Base-by-base conservation (phyloP, 106 monocot genomes). In the Dactylorhiza incarnata region DNA sequence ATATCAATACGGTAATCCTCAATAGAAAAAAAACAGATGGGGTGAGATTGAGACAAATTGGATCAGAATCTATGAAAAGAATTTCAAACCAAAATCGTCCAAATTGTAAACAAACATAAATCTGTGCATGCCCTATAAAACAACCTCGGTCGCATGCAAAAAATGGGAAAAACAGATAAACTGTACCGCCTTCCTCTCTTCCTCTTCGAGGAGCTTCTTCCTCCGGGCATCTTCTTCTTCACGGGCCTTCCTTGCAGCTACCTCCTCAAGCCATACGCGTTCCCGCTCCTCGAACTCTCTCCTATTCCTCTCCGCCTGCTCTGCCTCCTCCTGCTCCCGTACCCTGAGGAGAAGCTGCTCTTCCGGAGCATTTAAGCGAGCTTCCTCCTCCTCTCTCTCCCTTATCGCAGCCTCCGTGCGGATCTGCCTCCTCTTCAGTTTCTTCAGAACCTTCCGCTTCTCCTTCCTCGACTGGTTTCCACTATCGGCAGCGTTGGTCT, bases 241-340 rank as follows among this genome's bases (percentile, higher is more conserved):
- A 47, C 68, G 78, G 11, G 71, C 59, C 55, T 71, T 78, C 65
- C 81, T 74, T 13, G 56, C 73, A 5, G 73, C 84, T 29, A 82
- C 80, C 1, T 87, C 84, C 72, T 95, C 85, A 26, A 92, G 50
- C 89, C 85, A 95, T 15, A 83, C 49, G 69, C 83, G 58, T 77
- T 92, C 92, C n/a, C 89, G 77, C 84, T 95, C 95, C 84, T 95
- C 92, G 76, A 92, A 95, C 74, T 74, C 85, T 71, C 25, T 79
- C 76, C 92, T 80, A 77, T 59, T 92, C 49, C 82, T 83, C 80
- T 92, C 95, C 10, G 84, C 77, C 7, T 58, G 65, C 78, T 86
- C 87, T 1, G 78, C 77, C 89, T 92, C 95, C 76, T 92, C 89
- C 70, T 86, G 45, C 87, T 88, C 89, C 73, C 55, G 80, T 22